A percentile compares a stretch with the other conserved stretches of the same genome.
phyloP scores from a whole-genome alignment of 768 basidiomycete species.

The Sporobolomyces pararoseus region DNA sequence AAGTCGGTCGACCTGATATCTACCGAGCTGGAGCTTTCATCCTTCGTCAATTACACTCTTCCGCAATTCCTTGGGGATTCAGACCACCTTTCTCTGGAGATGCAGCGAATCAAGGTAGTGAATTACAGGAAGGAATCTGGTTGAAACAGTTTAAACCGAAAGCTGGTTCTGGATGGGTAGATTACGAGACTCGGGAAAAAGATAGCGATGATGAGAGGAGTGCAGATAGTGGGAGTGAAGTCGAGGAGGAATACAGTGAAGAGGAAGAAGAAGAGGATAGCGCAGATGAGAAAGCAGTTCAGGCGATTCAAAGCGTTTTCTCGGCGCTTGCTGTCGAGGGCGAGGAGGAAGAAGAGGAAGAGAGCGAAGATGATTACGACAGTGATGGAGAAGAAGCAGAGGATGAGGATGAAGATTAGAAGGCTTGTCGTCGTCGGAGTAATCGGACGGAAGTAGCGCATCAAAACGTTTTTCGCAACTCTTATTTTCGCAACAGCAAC shows the following conservation, averaged over 20 bases:
- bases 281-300: conserved; percentile 34
- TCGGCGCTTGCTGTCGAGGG: conserved; percentile 34
- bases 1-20: conserved; percentile 81
- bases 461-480: no score
- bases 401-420: neutral
- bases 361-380: neutral
- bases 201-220: conserved; percentile 3
- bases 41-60: conserved; percentile 42
- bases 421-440: neutral
- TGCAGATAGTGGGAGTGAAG: neutral
- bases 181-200: neutral
- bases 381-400: neutral
- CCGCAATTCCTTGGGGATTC: conserved; percentile 38
- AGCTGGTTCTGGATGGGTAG: neutral
- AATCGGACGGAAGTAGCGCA: no score
- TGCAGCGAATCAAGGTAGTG: neutral
- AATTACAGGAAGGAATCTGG: conserved; percentile 34
- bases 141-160: conserved; percentile 20
- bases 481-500: no score
- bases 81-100: conserved; percentile 24
- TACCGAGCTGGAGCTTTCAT: conserved; percentile 66
- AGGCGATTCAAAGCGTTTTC: conserved; percentile 31
- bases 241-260: conserved; percentile 16
- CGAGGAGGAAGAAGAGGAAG: conserved; percentile 1
- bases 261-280: conserved; percentile 26